Percentiles rank a stretch among this genome's conserved stretches.
These are phyloP conservation scores for Fragaria nilgerrensis DNA, from an alignment of 306 rosid genomes.

Conservation along the genomic window DNA sequence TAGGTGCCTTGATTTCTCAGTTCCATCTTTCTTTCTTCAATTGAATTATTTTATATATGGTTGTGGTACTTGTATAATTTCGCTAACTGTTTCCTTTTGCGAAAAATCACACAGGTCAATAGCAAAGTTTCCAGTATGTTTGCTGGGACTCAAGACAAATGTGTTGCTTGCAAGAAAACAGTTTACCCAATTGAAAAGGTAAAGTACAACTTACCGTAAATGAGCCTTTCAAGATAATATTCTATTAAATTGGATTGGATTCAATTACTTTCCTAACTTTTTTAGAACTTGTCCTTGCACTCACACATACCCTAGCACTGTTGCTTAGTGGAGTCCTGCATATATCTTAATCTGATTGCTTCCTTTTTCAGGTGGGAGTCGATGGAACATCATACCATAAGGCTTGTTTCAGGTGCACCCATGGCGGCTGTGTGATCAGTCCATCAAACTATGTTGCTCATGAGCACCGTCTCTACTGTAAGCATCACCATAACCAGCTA, in stretches of 20 bases:
- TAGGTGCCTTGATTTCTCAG: slow-evolving; percentile 19
- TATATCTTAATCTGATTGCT: not conserved
- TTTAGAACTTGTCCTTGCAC: not conserved
- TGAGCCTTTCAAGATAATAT: not conserved
- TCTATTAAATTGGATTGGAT: not conserved
- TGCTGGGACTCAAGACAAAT: slow-evolving; percentile 90
- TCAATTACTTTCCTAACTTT: not conserved
- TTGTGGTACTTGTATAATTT: not conserved
- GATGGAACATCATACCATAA: slow-evolving; percentile 83
- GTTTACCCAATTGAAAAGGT: slow-evolving; percentile 97
- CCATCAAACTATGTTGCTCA: slow-evolving; percentile 93
- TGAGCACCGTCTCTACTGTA: slow-evolving; percentile 81
- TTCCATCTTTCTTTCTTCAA: not conserved
- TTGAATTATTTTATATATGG: slow-evolving; percentile 6
- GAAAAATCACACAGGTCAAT: slow-evolving; percentile 49
- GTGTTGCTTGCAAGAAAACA: slow-evolving; percentile 78
- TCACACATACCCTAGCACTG: not conserved
- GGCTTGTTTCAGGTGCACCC: slow-evolving; percentile 77
- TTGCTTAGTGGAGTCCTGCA: not conserved
- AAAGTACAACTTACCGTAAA: not conserved
- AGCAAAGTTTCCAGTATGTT: slow-evolving; percentile 73
- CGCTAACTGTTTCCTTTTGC: not conserved
- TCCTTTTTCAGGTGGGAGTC: slow-evolving; percentile 62
- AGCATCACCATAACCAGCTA: slow-evolving; percentile 88
- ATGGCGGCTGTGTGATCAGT: slow-evolving; percentile 88